Evolutionary conservation across 1,284 basidiomycete species (phyloP), one percentile per base, ranked within the genome.

Genomic region (Athelia psychrophila): DNA sequence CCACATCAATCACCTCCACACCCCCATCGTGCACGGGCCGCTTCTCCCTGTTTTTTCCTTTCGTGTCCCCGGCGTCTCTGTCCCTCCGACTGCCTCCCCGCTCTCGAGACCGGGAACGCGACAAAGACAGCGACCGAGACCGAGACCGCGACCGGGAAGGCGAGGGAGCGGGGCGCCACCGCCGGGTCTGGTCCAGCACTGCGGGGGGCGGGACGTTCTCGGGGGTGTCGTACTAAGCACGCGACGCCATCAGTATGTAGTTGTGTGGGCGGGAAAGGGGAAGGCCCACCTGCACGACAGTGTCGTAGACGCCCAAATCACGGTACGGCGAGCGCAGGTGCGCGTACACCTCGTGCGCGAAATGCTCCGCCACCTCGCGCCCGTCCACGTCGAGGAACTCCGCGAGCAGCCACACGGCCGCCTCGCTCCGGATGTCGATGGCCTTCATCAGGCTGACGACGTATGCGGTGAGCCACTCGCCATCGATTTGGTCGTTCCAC

Each of bases 271-370:
- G n/a, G n/a, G n/a, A n/a, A n/a, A n/a, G n/a, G n/a, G n/a, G n/a
- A n/a, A n/a, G n/a, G 62, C 78, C 59, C 63, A 89, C 91, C 79
- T 94, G 91, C 13, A 83, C 88, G n/a, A 84, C 77, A 12, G 76
- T 77, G 64, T 96, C 93, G 64, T 93, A 96, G 18, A 81, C 76
- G 46, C 83, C 79, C 22, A 95, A 74, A 66, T 91, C 89, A 57
- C 83, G 83, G 66, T 84, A 94, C 2, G 93, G 93, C 9, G 91
- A 93, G 48, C 93, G 80, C 23, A 95, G 74, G 65, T 89, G 95
- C 35, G 79, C 83, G 65, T 93, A 94, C 19, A 95, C 77, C 70
- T 95, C 93, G 70, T 95, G 93, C 8, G 87, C 88, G 69, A 95
- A 93, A 68, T 95, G 93, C 63, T 95, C 92, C 10, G 93, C 88